These are phyloP conservation scores for Calocera cornea DNA, from an alignment of 768 basidiomycete genomes.

Conservation along the genomic window DNA sequence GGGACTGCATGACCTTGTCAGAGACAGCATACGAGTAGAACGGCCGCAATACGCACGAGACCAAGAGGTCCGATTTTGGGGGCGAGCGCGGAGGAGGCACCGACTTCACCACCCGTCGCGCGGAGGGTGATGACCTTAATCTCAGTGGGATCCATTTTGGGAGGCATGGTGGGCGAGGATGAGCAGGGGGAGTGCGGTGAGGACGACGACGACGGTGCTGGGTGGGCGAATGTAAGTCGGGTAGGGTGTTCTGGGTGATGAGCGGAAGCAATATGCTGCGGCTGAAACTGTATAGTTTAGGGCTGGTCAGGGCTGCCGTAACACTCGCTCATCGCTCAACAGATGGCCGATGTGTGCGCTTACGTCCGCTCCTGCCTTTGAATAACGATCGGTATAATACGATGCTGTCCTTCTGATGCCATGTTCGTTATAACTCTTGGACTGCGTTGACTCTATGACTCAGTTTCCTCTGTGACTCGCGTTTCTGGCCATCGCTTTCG, in stretches of 20 bases:
- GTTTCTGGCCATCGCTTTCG: no score
- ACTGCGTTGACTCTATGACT: no score
- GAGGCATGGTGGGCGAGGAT: slow-evolving; percentile 20
- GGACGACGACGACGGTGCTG: not conserved
- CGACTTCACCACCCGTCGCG: slow-evolving; percentile 97
- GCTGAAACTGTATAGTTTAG: not conserved
- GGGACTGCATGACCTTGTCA: slow-evolving; percentile 65
- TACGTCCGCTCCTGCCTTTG: no score
- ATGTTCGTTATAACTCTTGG: no score
- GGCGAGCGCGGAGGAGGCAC: slow-evolving; percentile 94
- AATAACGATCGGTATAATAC: no score
- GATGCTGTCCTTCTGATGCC: no score
- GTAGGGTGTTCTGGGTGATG: not conserved
- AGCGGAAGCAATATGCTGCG: not conserved
- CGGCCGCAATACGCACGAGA: slow-evolving; percentile 50
- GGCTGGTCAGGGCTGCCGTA: no score
- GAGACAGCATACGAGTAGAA: not conserved
- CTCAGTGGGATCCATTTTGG: slow-evolving; percentile 74
- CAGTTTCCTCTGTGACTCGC: no score
- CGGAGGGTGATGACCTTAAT: slow-evolving; percentile 98
- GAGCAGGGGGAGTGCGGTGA: not conserved
- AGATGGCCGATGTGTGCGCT: no score
- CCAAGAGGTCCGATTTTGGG: slow-evolving; percentile 99
- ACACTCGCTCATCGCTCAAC: no score
- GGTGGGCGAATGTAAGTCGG: not conserved